Percentiles rank a stretch among this genome's conserved stretches.
Evolutionary conservation across 257 asterid genomes (phyloP).

Genomic region (Lavandula angustifolia): DNA sequence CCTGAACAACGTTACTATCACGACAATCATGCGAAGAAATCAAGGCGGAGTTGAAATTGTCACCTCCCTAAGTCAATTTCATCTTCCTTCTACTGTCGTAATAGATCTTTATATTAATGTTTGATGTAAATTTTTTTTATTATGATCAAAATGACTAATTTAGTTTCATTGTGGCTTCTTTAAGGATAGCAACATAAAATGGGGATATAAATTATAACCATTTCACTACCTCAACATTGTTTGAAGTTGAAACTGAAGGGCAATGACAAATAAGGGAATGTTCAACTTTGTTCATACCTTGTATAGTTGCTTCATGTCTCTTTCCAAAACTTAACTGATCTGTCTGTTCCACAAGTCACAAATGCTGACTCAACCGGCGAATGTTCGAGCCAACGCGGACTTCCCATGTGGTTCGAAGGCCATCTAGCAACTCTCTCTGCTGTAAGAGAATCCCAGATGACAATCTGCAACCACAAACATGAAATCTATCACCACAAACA

Average conservation of each 20-base stretch:
- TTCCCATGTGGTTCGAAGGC: slow-evolving; percentile 76
- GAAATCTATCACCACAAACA: slow-evolving; percentile 14
- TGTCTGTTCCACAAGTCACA: slow-evolving; percentile 68
- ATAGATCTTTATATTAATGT: no score
- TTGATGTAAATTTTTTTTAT: no score
- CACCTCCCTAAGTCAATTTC: no score
- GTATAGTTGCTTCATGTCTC: slow-evolving; percentile 31
- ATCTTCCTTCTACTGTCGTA: no score
- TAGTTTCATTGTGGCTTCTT: no score
- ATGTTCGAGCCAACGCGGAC: slow-evolving; percentile 85
- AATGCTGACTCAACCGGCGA: slow-evolving; percentile 71
- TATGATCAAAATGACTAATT: no score
- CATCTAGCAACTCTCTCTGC: slow-evolving; percentile 73
- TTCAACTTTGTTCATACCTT: not conserved
- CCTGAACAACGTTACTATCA: no score
- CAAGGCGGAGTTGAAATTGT: no score
- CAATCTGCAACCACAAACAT: slow-evolving; percentile 48
- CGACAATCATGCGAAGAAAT: no score
- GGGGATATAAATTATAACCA: not conserved
- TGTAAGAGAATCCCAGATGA: slow-evolving; percentile 77
- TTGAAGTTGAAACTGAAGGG: not conserved
- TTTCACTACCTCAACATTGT: not conserved
- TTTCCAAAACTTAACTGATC: slow-evolving; percentile 79
- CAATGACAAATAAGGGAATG: no score
- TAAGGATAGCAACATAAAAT: not conserved